Base-by-base conservation (phyloP, 2,329 filamentous ascomycete species). In the Purpureocillium lavendulum region DNA sequence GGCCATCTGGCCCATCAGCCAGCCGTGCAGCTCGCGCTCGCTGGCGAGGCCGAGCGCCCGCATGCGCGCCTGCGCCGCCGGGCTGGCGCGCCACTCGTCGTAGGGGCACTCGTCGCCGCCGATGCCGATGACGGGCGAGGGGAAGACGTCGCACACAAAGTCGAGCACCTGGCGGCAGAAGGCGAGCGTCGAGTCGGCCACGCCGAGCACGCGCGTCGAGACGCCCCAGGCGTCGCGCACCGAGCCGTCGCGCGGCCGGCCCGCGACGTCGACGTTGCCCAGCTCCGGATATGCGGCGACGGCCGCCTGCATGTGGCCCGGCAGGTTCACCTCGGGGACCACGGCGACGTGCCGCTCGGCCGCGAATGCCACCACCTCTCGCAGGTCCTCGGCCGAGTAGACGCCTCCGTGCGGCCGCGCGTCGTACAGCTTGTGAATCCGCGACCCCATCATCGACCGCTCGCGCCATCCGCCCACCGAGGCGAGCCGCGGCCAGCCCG, bases 291-390 rank as follows among this genome's bases (percentile, higher is more conserved):
- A 49, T 10, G 46, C 45, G 7, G 46, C 45, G 18, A 49, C 41
- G 14, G 45, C 46, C 3, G 46, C 46, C 32, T 47, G 46, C 46
- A 49, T 49, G 35, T 49, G 46, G 15, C 46, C 46, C 1, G 46
- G 46, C 46, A 49, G 47, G 21, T 49, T 44, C 7, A 49, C 38
- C 45, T 49, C 46, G 12, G 46, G 46, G n/a, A 49, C 40, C 17
- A 47, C 43, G 4, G 43, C 41, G n/a, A 47, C 42, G 32, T 47
- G 41, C n/a, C 45, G 39, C 39, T 40, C 36, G 1, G 37, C 32
- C 5, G 45, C 45, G 38, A 41, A 45, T 11, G 45, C 36, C 11
- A 43, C 43, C 24, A 47, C 37, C 31, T 47, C 39, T 5, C 35
- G 21, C 30, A 47, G 21, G 35, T 47, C 45, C 6, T 42, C 39